phyloP scores from a whole-genome alignment of 306 rosid species.

The Phaseolus lunatus region DNA sequence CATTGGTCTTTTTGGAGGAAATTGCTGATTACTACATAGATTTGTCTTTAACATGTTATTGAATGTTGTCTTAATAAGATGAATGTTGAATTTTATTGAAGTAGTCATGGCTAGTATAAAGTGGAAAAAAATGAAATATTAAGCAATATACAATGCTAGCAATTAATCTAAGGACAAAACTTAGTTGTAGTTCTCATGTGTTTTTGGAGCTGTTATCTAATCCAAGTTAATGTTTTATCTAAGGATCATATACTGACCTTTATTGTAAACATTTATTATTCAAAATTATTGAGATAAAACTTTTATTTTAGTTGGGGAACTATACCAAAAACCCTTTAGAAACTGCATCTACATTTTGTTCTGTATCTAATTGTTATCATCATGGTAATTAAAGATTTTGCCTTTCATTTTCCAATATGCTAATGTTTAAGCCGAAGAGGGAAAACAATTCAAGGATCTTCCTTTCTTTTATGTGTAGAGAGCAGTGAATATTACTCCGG shows the following conservation, averaged over 20 bases:
- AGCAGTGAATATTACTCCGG: slow-evolving; percentile 82
- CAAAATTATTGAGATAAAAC: neutral
- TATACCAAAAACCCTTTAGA: neutral
- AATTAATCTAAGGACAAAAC: neutral
- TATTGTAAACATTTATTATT: neutral
- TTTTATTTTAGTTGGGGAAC: neutral
- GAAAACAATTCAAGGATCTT: slow-evolving; percentile 24
- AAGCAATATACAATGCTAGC: slow-evolving; percentile 6
- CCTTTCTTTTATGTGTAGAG: slow-evolving; percentile 57
- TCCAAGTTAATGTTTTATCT: neutral
- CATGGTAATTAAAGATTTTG: neutral
- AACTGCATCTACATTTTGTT: neutral
- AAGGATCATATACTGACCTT: neutral
- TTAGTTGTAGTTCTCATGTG: neutral
- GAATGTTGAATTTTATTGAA: slow-evolving; percentile 7
- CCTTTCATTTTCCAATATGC: slow-evolving; percentile 27
- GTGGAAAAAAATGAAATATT: neutral
- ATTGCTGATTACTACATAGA: neutral
- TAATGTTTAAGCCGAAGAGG: neutral
- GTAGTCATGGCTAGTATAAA: neutral
- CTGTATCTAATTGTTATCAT: neutral
- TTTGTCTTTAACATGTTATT: slow-evolving; percentile 16
- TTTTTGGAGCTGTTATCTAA: neutral
- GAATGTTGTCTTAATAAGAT: slow-evolving; percentile 2
- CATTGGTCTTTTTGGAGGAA: neutral